phyloP scores from a whole-genome alignment of 1,139 yeast genomes.

The Wickerhamomyces sp. region DNA sequence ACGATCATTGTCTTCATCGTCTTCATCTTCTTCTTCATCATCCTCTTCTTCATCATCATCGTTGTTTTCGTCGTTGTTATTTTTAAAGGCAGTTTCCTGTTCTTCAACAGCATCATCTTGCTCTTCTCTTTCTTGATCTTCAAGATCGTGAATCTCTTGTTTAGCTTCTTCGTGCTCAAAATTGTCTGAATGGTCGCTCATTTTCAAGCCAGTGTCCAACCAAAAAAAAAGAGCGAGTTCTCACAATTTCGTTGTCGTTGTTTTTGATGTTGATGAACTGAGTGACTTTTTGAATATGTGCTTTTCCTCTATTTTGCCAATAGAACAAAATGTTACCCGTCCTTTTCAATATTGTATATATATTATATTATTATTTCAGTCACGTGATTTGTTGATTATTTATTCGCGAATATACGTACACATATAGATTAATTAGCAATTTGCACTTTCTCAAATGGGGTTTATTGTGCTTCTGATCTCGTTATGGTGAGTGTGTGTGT shows the following conservation, averaged over 20 bases:
- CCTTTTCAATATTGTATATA: no score
- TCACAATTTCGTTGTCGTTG: background rate
- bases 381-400: no score
- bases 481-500: background rate
- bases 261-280: background rate
- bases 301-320: no score
- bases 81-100: conserved; percentile 5
- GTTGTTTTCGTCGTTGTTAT: conserved; percentile 15
- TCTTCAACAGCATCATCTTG: conserved; percentile 13
- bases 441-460: no score
- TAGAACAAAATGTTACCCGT: no score
- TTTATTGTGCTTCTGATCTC: no score
- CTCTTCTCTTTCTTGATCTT: conserved; percentile 26
- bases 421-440: no score
- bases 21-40: conserved; percentile 51
- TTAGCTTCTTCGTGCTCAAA: conserved; percentile 27
- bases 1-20: conserved; percentile 57
- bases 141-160: conserved; percentile 26
- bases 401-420: no score
- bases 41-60: conserved; percentile 34
- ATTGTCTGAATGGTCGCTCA: conserved; percentile 26
- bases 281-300: no score
- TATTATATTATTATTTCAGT: no score
- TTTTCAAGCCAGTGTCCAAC: no score
- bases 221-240: no score